These are phyloP conservation scores for Quercus robur DNA, from an alignment of 306 rosid genomes.

Conservation along the genomic window DNA sequence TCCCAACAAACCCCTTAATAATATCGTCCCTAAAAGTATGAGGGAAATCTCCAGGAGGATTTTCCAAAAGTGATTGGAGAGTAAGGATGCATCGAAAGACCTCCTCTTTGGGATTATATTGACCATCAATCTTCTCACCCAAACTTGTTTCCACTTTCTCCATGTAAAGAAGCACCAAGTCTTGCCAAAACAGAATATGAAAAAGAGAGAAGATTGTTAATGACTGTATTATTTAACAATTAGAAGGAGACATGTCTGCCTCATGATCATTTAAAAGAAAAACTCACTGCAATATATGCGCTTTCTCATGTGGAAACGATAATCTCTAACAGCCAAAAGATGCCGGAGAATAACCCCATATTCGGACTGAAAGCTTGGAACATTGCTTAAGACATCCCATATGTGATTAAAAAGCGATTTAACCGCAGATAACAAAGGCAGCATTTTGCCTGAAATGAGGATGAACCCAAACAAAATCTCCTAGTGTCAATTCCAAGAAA, in stretches of 20 bases:
- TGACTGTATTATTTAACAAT: constrained; percentile 16
- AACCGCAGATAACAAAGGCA: constrained; percentile 61
- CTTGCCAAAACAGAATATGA: constrained; percentile 37
- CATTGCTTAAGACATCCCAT: constrained; percentile 73
- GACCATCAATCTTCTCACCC: constrained; percentile 45
- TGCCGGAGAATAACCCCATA: constrained; percentile 75
- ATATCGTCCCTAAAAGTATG: constrained; percentile 54
- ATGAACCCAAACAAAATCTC: constrained; percentile 6
- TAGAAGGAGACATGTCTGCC: constrained; percentile 7
- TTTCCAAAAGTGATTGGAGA: constrained; percentile 80
- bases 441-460: constrained; percentile 44
- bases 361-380: constrained; percentile 79
- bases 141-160: constrained; percentile 63
- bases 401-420: constrained; percentile 70
- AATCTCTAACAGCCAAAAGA: constrained; percentile 66
- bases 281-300: constrained; percentile 70
- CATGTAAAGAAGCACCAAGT: constrained; percentile 59
- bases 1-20: constrained; percentile 57
- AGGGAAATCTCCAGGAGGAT: constrained; percentile 83
- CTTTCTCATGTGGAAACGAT: constrained; percentile 82
- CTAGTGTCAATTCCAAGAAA: neutral
- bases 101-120: constrained; percentile 72
- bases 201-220: constrained; percentile 10
- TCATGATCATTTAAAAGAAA: constrained; percentile 1
- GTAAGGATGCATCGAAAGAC: constrained; percentile 75